phyloP scores from a whole-genome alignment of 1,284 basidiomycete species.

The Coniferiporia sulphurascens region DNA sequence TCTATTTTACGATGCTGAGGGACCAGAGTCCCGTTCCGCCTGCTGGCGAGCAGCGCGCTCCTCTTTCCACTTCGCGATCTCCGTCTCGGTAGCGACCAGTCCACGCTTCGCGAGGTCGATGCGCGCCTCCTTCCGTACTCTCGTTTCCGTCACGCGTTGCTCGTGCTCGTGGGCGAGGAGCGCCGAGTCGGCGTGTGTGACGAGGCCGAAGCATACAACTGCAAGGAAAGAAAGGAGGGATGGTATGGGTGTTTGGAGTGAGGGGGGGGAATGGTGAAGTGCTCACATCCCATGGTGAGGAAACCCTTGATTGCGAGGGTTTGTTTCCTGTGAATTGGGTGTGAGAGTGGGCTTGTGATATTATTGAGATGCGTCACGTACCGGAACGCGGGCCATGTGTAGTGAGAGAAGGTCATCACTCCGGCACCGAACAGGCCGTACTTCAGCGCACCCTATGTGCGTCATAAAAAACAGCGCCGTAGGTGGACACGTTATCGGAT shows the following conservation, averaged over 20 bases:
- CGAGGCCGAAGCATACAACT: slow-evolving; percentile 66
- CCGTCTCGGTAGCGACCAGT: slow-evolving; percentile 75
- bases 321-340: slow-evolving; percentile 55
- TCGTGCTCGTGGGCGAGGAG: slow-evolving; percentile 66
- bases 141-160: slow-evolving; percentile 61
- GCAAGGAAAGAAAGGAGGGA: background rate
- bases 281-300: slow-evolving; percentile 53
- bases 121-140: slow-evolving; percentile 67
- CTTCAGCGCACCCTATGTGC: slow-evolving; percentile 49
- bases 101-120: slow-evolving; percentile 70
- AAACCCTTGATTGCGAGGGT: slow-evolving; percentile 80
- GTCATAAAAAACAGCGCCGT: background rate
- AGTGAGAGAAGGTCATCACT: slow-evolving; percentile 62
- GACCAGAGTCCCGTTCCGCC: background rate
- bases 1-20: background rate
- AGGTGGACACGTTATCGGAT: too few relatives aligned
- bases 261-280: slow-evolving; percentile 8
- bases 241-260: background rate
- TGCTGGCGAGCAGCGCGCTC: slow-evolving; percentile 31
- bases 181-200: slow-evolving; percentile 72
- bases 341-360: background rate
- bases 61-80: slow-evolving; percentile 76
- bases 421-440: slow-evolving; percentile 55
- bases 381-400: slow-evolving; percentile 76
- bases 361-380: slow-evolving; percentile 27